Evolutionary conservation across 805 yeast genomes (phyloP), one percentile per base, ranked within the genome.

Genomic region (Monosporozyma solicola): DNA sequence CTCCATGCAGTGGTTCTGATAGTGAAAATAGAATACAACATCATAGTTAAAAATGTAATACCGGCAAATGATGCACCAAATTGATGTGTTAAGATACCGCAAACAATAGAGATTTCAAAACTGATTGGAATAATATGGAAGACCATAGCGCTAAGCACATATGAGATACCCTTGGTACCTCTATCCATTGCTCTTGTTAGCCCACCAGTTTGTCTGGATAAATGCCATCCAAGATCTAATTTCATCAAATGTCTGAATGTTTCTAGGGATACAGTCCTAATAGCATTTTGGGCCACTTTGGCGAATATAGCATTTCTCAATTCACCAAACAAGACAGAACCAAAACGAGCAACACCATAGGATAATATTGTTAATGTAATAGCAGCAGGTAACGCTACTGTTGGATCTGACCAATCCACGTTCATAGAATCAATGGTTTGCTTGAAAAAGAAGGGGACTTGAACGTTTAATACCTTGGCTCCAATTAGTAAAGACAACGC

Each of bases 111-210:
- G 51, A 94, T 94, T 67, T 94, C 99, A 65, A 94, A 86, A 3
- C 95, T 78, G 43, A 92, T 86, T 8, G 99, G 99, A 35, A 92
- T 74, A 39, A 94, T 91, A 67, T 94, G 98, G 74, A 94, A 92
- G n/a, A 94, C 96, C 96, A 92, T 87, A 2, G 98, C 96, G 39
- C 87, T 82, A 48, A 94, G 73, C 5, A 94, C 97, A 61, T 87
- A 91, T 11, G 95, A 84, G 51, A 94, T 92, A 73, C 99, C 99
- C 62, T 94, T 92, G 1, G 98, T 92, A 68, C 99, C 99, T 58
- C 99, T 76, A 63, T 94, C 99, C 62, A 94, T 94, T 1, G 98
- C 98, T 56, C 99, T 76, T 0, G 97, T 92, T 35, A 94, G 71
- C 0, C 97, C 98, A 59, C 99, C 99, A 0, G 99, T 94, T 68